Evolutionary conservation across 495 filamentous ascomycete genomes (phyloP), one percentile per base, ranked within the genome.

Genomic region (Cairneyella variabilis): DNA sequence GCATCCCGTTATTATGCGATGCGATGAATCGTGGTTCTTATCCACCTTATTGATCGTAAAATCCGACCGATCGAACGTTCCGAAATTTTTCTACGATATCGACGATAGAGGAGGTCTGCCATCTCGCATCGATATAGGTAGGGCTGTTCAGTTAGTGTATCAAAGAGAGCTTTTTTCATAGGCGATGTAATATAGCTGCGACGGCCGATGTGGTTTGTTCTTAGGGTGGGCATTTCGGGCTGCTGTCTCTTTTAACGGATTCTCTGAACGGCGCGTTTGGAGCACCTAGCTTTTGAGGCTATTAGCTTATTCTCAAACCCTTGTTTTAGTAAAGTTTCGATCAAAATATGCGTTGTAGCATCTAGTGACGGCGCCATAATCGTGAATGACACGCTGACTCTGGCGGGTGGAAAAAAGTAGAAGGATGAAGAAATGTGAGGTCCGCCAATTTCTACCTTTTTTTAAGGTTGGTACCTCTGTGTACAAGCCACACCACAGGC

Each of bases 221-320:
- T 9, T 41, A 17, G 38, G 38, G 17, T 41, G 17, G 17, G 38
- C 38, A 41, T 41, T 41, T n/a, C n/a, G n/a, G n/a, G n/a, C n/a
- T n/a, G n/a, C n/a, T n/a, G n/a, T 41, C 18, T 10, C 18, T 41
- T 17, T 9, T n/a, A 26, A n/a, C n/a, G n/a, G n/a, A n/a, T n/a
- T n/a, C n/a, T 44, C 41, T 63, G 49, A 53, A 63, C 57, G 53
- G 57, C 45, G 57, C 60, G 60, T 21, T 44, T 26, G 18, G 30
- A 45, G 42, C 53, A 63, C 48, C 43, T 47, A 27, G 53, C 57
- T 53, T 60, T 38, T 49, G 30, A 54, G 44, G 60, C 57, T 57
- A 63, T 63, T 49, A 59, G 46, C 51, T 62, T 56, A 37, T 40
- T 62, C 44, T 62, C 47, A 54, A 57, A 60, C 37, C 60, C 60